Evolutionary conservation across 768 basidiomycete genomes (phyloP).

Genomic region (Tephrocybe sp.): DNA sequence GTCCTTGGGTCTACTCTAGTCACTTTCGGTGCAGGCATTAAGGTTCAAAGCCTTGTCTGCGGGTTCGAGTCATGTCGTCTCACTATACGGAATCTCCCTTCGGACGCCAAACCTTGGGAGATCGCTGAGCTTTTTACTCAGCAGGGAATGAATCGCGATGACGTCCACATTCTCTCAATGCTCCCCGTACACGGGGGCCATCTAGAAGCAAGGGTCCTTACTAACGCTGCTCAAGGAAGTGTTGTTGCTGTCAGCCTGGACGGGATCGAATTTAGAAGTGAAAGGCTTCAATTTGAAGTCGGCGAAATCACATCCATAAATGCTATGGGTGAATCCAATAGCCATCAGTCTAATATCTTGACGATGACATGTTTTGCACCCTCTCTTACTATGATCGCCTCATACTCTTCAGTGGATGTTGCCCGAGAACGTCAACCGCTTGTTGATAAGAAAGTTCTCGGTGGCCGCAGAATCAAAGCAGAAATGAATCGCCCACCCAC

Average conservation of each 20-base stretch:
- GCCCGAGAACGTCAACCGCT: constrained; percentile 33
- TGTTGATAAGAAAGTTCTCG: constrained; percentile 35
- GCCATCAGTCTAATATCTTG: constrained; percentile 36
- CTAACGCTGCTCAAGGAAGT: constrained; percentile 38
- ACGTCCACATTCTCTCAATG: constrained; percentile 33
- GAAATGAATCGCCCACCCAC: constrained; percentile 41
- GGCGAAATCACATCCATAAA: constrained; percentile 36
- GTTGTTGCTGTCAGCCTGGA: constrained; percentile 44
- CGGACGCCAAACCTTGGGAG: constrained; percentile 36
- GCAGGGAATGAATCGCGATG: constrained; percentile 38
- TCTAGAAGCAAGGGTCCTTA: constrained; percentile 43
- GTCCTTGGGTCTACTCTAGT: constrained; percentile 48
- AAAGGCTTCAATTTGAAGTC: constrained; percentile 41
- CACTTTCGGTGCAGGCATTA: constrained; percentile 49
- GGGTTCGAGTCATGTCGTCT: constrained; percentile 56
- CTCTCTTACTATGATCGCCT: constrained; percentile 43
- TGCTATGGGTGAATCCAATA: constrained; percentile 39
- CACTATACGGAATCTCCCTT: constrained; percentile 45
- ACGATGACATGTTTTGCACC: constrained; percentile 54
- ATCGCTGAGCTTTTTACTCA: constrained; percentile 41
- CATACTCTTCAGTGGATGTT: constrained; percentile 32
- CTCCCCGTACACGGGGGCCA: constrained; percentile 27
- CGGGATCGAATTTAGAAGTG: constrained; percentile 46
- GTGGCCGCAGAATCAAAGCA: constrained; percentile 47
- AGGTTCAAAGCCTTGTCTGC: constrained; percentile 41